These are phyloP conservation scores for Penicillium coprophilum DNA, from an alignment of 495 filamentous ascomycete species.

Conservation along the genomic window DNA sequence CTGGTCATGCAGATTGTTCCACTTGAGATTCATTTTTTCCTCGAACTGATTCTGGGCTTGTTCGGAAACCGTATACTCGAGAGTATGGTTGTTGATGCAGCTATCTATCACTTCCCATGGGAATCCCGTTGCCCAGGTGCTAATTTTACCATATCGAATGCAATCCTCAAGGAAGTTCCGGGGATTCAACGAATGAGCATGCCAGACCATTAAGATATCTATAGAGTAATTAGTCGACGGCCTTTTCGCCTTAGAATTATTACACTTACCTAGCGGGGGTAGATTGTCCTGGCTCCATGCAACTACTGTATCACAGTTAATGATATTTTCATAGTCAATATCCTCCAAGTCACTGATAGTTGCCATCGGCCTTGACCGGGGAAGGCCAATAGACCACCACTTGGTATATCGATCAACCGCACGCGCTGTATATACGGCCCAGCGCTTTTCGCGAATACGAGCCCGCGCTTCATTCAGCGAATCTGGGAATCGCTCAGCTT, in stretches of 20 bases:
- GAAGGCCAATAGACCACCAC: slow-evolving; percentile 60
- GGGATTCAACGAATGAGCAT: slow-evolving; percentile 81
- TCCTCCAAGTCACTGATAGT: slow-evolving; percentile 17
- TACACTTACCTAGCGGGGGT: slow-evolving; percentile 29
- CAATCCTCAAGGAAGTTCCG: slow-evolving; percentile 74
- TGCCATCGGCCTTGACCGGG: slow-evolving; percentile 15
- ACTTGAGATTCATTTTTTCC: slow-evolving; percentile 49
- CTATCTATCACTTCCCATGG: slow-evolving; percentile 64
- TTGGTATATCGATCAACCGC: slow-evolving; percentile 70
- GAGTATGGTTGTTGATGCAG: slow-evolving; percentile 60
- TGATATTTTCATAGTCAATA: slow-evolving; percentile 14
- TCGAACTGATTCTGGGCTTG: slow-evolving; percentile 50
- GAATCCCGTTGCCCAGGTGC: slow-evolving; percentile 64
- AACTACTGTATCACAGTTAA: slow-evolving; percentile 15
- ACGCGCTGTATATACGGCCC: slow-evolving; percentile 70
- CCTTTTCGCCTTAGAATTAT: neutral
- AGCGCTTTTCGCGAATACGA: slow-evolving; percentile 69
- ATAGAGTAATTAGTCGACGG: slow-evolving; percentile 2
- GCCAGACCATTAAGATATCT: slow-evolving; percentile 90
- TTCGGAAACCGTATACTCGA: slow-evolving; percentile 58
- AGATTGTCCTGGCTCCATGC: slow-evolving; percentile 21
- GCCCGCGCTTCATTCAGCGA: slow-evolving; percentile 21
- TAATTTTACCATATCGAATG: slow-evolving; percentile 56
- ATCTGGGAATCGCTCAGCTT: slow-evolving; percentile 28
- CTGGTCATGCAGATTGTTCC: slow-evolving; percentile 59